phyloP scores from a whole-genome alignment of 2,329 filamentous ascomycete genomes.

The Arthroderma sp. region DNA sequence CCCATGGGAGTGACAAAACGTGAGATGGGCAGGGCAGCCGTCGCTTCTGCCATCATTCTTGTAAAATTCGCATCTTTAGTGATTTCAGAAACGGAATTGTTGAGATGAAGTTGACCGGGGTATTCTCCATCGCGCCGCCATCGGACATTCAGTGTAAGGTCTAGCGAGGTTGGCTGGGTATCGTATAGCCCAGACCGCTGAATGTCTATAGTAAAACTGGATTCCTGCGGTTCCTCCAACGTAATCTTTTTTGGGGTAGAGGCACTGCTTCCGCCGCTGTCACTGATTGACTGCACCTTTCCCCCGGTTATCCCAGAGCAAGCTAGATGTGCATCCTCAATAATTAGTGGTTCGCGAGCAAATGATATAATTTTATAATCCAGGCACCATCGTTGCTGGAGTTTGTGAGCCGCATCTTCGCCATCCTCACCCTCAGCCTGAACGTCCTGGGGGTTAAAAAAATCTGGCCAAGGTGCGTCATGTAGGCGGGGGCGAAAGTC shows the following conservation, averaged over 20 bases:
- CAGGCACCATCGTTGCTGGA: conserved; percentile 71
- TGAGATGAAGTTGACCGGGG: conserved; percentile 11
- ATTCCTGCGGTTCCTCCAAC: conserved; percentile 57
- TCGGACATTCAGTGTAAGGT: conserved; percentile 58
- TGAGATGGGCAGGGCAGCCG: conserved; percentile 60
- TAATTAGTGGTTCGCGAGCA: conserved; percentile 47
- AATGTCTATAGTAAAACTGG: conserved; percentile 58
- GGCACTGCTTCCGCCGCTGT: not conserved
- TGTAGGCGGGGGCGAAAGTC: conserved; percentile 72
- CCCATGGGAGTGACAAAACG: conserved; percentile 66
- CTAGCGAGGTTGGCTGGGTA: conserved; percentile 58
- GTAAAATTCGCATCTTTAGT: no score
- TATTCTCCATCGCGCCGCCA: conserved; percentile 51
- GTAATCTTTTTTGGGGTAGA: conserved; percentile 32
- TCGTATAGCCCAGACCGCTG: conserved; percentile 74
- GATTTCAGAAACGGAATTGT: not conserved
- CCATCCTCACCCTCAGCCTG: conserved; percentile 16
- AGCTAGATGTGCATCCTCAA: conserved; percentile 53
- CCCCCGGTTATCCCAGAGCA: conserved; percentile 49
- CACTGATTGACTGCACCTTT: conserved; percentile 41
- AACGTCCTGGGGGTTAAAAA: conserved; percentile 52
- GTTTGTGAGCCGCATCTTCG: conserved; percentile 39
- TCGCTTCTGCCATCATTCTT: conserved; percentile 23
- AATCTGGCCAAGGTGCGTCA: conserved; percentile 67
- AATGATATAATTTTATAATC: conserved; percentile 62